A percentile compares a stretch with the other conserved stretches of the same genome.
Evolutionary conservation across 2,329 filamentous ascomycete species (phyloP).

Genomic region (Trichoderma simmonsii): DNA sequence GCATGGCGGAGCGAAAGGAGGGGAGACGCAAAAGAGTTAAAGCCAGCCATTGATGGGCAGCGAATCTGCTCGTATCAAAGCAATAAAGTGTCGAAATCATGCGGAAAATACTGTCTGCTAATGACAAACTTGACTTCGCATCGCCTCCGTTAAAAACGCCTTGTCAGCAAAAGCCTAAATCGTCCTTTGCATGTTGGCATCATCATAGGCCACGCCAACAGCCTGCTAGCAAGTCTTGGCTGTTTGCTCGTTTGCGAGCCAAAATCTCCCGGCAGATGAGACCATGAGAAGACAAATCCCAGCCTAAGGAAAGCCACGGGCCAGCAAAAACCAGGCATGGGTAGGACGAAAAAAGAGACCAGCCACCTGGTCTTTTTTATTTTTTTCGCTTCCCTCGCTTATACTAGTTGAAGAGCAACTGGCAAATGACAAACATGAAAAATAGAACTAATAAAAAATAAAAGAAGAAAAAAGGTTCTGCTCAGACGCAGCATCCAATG

Average conservation of each 20-base stretch:
- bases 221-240: background rate
- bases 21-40: background rate
- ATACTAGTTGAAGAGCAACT: background rate
- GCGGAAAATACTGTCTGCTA: background rate
- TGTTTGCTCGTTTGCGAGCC: background rate
- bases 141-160: background rate
- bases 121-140: background rate
- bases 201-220: background rate
- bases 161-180: background rate
- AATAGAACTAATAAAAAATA: background rate
- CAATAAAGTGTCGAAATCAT: background rate
- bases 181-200: background rate
- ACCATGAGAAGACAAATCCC: background rate
- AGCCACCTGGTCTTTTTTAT: background rate
- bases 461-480: background rate
- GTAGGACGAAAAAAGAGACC: background rate
- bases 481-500: background rate
- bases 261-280: background rate
- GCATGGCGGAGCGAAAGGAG: background rate
- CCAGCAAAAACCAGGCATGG: background rate
- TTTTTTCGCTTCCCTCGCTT: background rate
- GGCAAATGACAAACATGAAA: background rate
- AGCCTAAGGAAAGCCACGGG: background rate
- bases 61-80: background rate
- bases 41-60: background rate